Base-by-base conservation (phyloP, 164 flowering plant genomes). In the Hamamelis virginiana region DNA sequence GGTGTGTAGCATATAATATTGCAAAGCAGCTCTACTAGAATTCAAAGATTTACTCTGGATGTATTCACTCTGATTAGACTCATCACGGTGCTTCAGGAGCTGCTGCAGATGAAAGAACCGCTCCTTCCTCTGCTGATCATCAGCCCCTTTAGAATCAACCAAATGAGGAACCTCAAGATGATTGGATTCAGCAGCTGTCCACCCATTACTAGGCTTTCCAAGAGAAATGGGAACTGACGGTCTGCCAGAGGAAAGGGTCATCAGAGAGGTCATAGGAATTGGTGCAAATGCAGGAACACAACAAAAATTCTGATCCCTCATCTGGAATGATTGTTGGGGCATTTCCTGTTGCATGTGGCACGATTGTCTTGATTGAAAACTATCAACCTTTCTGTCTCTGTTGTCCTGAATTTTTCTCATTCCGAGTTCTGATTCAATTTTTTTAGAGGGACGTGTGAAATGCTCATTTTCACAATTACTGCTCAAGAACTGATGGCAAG, bases 111-210 rank as follows among this genome's bases (percentile, higher is more conserved):
- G 48, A 15, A 64, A 21, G 6, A 65, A 56, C 50, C 59, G 48
- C 28, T 71, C 64, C 25, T 22, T 64, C 48, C 64, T 71, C 23
- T 28, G 64, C 64, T 71, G 57, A 70, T 51, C 72, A 38, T n/a
- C n/a, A n/a, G 12, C 25, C 38, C 16, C 43, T 15, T 51, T 13
- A 9, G 52, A 26, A 33, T 43, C 53, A 21, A 26, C 43, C 3
- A 41, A 64, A 26, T 27, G 53, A 70, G 62, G 46, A 70, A 64
- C 56, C 64, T 61, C 68, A 26, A 45, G 18, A 16, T 26, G 25
- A 51, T 56, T 53, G 62, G 63, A 64, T 41, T 55, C 28, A 38
- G 27, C 8, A 53, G 45, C 63, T 18, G 55, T 33, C 26, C 53
- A 44, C 27, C 25, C 26, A 63, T 27, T 27, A 57, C 62, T 28